phyloP scores from a whole-genome alignment of 78 protist genomes.

The slime mould (Dictyostelium discoideum) region DNA sequence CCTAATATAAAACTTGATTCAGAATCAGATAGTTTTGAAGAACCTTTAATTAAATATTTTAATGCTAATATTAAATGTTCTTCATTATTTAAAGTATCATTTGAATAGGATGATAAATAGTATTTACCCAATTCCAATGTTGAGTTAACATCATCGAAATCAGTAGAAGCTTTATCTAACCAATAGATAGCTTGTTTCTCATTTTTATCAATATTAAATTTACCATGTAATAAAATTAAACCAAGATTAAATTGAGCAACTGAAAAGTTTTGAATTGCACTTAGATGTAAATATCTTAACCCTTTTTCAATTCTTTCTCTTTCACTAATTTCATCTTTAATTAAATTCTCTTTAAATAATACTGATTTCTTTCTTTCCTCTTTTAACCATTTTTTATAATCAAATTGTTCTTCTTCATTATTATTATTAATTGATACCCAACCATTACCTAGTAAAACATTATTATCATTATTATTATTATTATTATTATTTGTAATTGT shows the following conservation, averaged over 20 bases:
- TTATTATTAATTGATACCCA: slow-evolving; percentile 55
- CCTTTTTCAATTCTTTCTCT: not conserved
- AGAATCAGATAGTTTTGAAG: slow-evolving; percentile 13
- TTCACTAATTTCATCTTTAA: not conserved
- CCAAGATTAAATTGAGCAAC: slow-evolving; percentile 53
- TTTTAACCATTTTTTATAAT: slow-evolving; percentile 46
- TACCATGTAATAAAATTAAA: slow-evolving; percentile 33
- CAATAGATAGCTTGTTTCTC: slow-evolving; percentile 45
- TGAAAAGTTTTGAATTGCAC: slow-evolving; percentile 49
- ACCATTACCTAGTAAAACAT: slow-evolving; percentile 39
- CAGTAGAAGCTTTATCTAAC: slow-evolving; percentile 35
- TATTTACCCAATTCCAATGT: slow-evolving; percentile 35
- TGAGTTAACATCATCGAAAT: slow-evolving; percentile 12
- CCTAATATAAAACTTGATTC: slow-evolving; percentile 34
- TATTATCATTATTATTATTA: not conserved
- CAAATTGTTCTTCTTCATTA: not conserved
- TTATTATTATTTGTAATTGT: not conserved
- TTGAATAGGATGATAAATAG: not conserved
- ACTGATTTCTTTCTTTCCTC: slow-evolving; percentile 14
- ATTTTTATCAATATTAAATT: slow-evolving; percentile 6
- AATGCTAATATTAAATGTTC: not conserved
- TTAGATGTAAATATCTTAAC: slow-evolving; percentile 36
- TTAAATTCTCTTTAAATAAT: slow-evolving; percentile 4
- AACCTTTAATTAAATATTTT: slow-evolving; percentile 4
- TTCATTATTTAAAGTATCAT: not conserved